A percentile compares a stretch with the other conserved stretches of the same genome.
These are phyloP conservation scores for Aphanomyces stellatus DNA, from an alignment of 352 stramenopile genomes.

Conservation along the genomic window DNA sequence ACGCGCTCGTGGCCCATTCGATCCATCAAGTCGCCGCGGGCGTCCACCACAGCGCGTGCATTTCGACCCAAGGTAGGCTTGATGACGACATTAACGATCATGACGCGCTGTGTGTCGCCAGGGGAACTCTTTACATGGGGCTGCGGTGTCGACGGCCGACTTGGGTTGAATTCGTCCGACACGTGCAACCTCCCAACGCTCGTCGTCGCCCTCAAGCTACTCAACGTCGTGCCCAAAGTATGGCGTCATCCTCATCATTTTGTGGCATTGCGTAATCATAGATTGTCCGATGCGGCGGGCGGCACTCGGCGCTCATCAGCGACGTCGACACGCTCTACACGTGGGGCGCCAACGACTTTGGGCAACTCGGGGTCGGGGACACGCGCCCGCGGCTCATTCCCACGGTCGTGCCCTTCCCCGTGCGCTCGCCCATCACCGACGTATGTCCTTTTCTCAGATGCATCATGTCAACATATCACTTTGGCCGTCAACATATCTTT, in stretches of 20 bases:
- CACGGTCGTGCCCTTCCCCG: conserved; percentile 32
- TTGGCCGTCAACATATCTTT: background rate
- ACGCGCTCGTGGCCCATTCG: conserved; percentile 40
- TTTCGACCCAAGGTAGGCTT: conserved; percentile 44
- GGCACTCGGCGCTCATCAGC: conserved; percentile 59
- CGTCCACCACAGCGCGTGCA: conserved; percentile 63
- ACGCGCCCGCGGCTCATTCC: conserved; percentile 34
- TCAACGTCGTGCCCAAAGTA: conserved; percentile 24
- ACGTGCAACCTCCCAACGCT: conserved; percentile 30
- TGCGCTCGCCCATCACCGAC: conserved; percentile 38
- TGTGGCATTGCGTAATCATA: conserved; percentile 21
- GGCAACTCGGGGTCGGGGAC: conserved; percentile 58
- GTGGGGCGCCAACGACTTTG: conserved; percentile 75
- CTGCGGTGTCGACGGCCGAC: conserved; percentile 52
- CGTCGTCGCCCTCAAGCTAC: conserved; percentile 32
- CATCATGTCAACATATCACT: background rate
- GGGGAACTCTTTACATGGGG: conserved; percentile 65
- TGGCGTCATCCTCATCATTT: background rate
- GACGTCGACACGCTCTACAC: conserved; percentile 60
- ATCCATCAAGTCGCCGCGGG: conserved; percentile 61
- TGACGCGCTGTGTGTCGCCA: background rate
- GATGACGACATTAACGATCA: background rate
- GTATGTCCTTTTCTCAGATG: too few species aligned
- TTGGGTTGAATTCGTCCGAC: conserved; percentile 38
- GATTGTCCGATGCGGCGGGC: conserved; percentile 48